Evolutionary conservation across 78 protist species (phyloP), one percentile per base, ranked within the genome.

Genomic region (Polysphondylium violaceum): DNA sequence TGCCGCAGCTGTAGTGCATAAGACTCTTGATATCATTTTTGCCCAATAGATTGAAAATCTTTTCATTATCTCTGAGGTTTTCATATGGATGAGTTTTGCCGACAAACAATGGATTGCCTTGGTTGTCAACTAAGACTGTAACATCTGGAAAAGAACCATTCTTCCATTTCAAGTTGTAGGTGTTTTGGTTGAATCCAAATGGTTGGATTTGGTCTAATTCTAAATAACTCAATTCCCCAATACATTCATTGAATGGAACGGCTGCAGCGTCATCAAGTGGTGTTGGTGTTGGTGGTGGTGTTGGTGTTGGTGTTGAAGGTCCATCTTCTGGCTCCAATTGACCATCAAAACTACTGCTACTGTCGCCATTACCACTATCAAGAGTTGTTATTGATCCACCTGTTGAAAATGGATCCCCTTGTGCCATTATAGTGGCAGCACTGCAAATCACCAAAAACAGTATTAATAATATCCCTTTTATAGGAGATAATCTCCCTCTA

Each of bases 1-100:
- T 56, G 21, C 86, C 86, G 29, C 86, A 75, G 12, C 61, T 19
- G 41, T 75, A 59, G 44, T 75, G 86, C 86, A 75, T 75, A 2
- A 75, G 29, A 1, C 73, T 59, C 21, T 75, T 56, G 19, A 75
- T 75, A 60, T 75, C 71, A 41, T 75, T 68, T 41, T 75, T 59
- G 19, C 72, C 68, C 0, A 71, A 44, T 1, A 41, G 16, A 17
- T 75, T 63, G 44, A 75, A 75, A 35, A 75, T 59, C 33, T 27
- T 35, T 14, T 27, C 19, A n/a, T 44, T 44, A n/a, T 59, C 51
- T 17, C 27, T 12, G 0, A 75, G 21, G n/a, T 59, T 41, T 41
- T 55, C 53, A n/a, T 58, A 59, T 41, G 31, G 35, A 23, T 75
- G 86, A n/a, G 44, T 8, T 17, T 75, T 25, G 41, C 86, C 86